phyloP scores from a whole-genome alignment of 352 stramenopile species.

The Pythium chondricola region DNA sequence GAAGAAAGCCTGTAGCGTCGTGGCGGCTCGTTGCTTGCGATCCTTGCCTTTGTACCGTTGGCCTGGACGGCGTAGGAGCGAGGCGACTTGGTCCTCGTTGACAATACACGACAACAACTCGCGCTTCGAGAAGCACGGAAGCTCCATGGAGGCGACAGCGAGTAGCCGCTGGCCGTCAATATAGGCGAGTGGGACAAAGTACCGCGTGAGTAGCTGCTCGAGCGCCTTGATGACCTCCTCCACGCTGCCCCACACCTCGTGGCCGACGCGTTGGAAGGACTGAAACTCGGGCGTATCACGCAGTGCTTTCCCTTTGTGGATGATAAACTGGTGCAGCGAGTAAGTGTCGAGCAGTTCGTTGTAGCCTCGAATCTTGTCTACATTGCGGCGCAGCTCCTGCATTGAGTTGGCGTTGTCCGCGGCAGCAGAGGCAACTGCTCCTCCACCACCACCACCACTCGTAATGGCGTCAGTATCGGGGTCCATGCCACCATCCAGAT shows the following conservation, averaged over 20 bases:
- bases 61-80: conserved; percentile 53
- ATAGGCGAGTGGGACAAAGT: conserved; percentile 84
- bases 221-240: conserved; percentile 65
- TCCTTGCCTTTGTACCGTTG: conserved; percentile 78
- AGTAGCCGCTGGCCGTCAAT: conserved; percentile 79
- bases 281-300: conserved; percentile 84
- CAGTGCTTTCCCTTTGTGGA: conserved; percentile 78
- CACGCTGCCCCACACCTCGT: conserved; percentile 79
- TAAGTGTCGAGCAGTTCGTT: conserved; percentile 75
- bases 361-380: conserved; percentile 78
- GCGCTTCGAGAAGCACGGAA: conserved; percentile 31
- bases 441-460: background rate
- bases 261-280: conserved; percentile 71
- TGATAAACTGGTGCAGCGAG: conserved; percentile 86
- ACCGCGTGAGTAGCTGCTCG: conserved; percentile 66
- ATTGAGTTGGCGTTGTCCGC: conserved; percentile 27
- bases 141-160: conserved; percentile 58
- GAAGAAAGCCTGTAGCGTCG: conserved; percentile 64
- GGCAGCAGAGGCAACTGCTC: background rate
- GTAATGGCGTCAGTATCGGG: no score
- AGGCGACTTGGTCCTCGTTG: conserved; percentile 83
- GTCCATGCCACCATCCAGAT: background rate
- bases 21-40: conserved; percentile 49
- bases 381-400: conserved; percentile 62
- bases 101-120: conserved; percentile 80